Evolutionary conservation across 192 early-diverging fungal species (phyloP).

Genomic region (Mortierella antarctica): DNA sequence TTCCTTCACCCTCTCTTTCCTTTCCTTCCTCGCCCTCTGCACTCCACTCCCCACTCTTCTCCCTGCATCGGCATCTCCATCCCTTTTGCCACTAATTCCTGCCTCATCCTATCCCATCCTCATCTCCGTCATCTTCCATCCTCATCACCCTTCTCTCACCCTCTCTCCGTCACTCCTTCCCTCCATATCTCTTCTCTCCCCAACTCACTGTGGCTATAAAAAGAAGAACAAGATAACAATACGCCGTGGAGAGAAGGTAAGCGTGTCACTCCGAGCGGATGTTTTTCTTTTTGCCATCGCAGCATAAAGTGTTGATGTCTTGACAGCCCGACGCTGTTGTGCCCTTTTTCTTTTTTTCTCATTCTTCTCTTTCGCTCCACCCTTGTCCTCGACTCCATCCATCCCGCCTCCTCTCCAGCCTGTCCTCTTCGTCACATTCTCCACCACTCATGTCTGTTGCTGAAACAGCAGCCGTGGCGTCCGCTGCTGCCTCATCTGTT

Average conservation of each 20-base stretch:
- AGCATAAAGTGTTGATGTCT: too few relatives aligned
- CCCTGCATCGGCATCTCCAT: neutral
- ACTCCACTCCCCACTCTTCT: neutral
- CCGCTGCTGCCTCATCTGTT: conserved; percentile 9
- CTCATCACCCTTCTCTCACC: neutral
- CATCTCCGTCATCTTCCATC: neutral
- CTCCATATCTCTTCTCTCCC: neutral
- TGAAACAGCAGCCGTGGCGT: conserved; percentile 40
- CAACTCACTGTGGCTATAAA: neutral
- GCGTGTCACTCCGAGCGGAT: too few relatives aligned
- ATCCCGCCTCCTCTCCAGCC: neutral
- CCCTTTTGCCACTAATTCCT: neutral
- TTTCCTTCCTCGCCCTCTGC: neutral
- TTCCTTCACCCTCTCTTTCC: neutral
- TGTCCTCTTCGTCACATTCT: neutral
- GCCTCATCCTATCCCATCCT: neutral
- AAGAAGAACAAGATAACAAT: too few relatives aligned
- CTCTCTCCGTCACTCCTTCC: conserved; percentile 1
- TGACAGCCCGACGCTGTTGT: too few relatives aligned
- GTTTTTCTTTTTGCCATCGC: neutral
- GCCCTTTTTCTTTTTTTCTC: too few relatives aligned
- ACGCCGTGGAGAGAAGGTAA: too few relatives aligned
- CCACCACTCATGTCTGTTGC: conserved; percentile 42
- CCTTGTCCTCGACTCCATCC: neutral
- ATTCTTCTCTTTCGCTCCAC: neutral